Conservation (phyloP, 2,329 filamentous ascomycete species). For the Colletotrichum agaves region DNA sequence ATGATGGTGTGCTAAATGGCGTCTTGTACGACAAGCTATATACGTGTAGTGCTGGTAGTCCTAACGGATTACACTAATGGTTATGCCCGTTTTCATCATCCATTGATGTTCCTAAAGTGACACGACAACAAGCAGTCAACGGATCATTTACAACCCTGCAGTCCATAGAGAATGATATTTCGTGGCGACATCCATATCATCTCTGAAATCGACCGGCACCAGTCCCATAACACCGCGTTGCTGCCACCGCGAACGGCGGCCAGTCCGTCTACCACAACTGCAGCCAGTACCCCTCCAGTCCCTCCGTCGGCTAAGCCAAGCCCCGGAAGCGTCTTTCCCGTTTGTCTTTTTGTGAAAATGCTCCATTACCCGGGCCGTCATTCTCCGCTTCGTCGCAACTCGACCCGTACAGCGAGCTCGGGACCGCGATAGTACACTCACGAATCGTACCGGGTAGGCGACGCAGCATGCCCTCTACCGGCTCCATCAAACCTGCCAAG, state of each 20-base stretch:
- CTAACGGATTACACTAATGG: slow-evolving; percentile 40
- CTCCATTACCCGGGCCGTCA: slow-evolving; percentile 25
- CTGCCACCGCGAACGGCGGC: neutral
- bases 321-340: slow-evolving; percentile 41
- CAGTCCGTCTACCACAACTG: slow-evolving; percentile 37
- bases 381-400: slow-evolving; percentile 36
- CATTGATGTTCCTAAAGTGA: neutral
- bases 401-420: slow-evolving; percentile 39
- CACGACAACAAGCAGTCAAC: neutral
- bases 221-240: neutral
- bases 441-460: slow-evolving; percentile 33
- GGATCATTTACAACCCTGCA: too few relatives aligned
- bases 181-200: neutral
- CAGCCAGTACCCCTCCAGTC: slow-evolving; percentile 43
- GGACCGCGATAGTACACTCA: slow-evolving; percentile 41
- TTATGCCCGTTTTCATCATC: slow-evolving; percentile 28
- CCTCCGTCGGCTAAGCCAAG: slow-evolving; percentile 22
- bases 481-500: slow-evolving; percentile 2
- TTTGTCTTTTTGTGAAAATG: slow-evolving; percentile 35
- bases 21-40: slow-evolving; percentile 50
- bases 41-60: slow-evolving; percentile 50
- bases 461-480: slow-evolving; percentile 40
- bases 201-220: neutral
- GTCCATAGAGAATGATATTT: too few relatives aligned
- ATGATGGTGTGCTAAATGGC: slow-evolving; percentile 39